Evolutionary conservation across 495 filamentous ascomycete species (phyloP).

Genomic region (Diplogelasinospora grovesii): DNA sequence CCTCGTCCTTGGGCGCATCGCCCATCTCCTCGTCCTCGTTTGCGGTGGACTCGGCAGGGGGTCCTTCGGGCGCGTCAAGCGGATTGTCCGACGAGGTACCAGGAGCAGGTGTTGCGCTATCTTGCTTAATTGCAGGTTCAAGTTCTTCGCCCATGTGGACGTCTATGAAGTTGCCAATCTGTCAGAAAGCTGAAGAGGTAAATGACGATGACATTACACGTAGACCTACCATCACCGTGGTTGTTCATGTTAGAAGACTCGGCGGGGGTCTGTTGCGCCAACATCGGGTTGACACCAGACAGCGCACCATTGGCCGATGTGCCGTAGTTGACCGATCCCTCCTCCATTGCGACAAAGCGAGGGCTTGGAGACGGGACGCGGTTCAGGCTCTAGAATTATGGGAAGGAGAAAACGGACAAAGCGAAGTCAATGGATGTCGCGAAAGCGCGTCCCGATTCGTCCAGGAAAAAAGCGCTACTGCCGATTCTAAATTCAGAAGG

Average conservation of each 20-base stretch:
- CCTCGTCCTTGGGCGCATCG: conserved; percentile 55
- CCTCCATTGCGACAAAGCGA: conserved; percentile 44
- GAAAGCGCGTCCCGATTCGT: not conserved
- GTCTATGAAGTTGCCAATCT: conserved; percentile 36
- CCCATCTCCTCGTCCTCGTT: conserved; percentile 83
- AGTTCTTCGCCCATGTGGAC: conserved; percentile 49
- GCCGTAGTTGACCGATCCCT: conserved; percentile 45
- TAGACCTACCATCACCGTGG: conserved; percentile 28
- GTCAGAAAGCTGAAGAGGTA: not conserved
- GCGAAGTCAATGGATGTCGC: not conserved
- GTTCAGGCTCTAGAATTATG: not conserved
- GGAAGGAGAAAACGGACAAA: not conserved
- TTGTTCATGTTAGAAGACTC: conserved; percentile 21
- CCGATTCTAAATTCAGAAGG: not conserved
- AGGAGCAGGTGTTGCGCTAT: conserved; percentile 44
- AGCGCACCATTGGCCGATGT: conserved; percentile 46
- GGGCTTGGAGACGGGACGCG: conserved; percentile 1
- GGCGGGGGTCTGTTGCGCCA: conserved; percentile 44
- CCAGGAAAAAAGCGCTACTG: not conserved
- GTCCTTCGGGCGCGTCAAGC: conserved; percentile 75
- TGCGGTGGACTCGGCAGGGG: conserved; percentile 59
- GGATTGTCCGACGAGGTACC: conserved; percentile 68
- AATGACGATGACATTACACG: not conserved
- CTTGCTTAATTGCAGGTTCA: conserved; percentile 47
- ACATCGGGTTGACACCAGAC: conserved; percentile 42